A percentile compares a stretch with the other conserved stretches of the same genome.
Evolutionary conservation across 148 eudicot species (phyloP).

Genomic region (Camellia sinensis): DNA sequence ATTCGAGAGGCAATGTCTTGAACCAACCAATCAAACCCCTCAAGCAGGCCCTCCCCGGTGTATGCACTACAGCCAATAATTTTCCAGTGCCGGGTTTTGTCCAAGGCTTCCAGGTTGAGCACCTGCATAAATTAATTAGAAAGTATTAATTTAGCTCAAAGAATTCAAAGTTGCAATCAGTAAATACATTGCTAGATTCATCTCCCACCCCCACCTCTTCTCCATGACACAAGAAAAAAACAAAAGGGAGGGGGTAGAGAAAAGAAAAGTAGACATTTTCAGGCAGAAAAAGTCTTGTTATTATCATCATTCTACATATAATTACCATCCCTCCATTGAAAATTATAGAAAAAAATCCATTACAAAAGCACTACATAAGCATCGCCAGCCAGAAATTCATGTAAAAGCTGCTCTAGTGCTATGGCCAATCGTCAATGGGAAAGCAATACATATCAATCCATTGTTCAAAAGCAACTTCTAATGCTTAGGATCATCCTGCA

Average conservation of each 20-base stretch:
- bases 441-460: background rate
- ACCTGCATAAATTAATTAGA: constrained; percentile 41
- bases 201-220: background rate
- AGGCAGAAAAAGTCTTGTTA: background rate
- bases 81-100: constrained; percentile 87
- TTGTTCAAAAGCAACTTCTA: background rate
- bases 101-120: constrained; percentile 87
- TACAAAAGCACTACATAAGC: background rate
- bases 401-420: background rate
- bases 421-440: constrained; percentile 8
- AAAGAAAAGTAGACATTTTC: background rate
- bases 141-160: background rate
- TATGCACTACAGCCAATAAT: constrained; percentile 94
- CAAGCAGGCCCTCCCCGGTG: constrained; percentile 86
- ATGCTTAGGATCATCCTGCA: background rate
- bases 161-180: background rate
- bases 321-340: background rate
- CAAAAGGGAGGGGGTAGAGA: background rate
- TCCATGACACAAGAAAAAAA: constrained; percentile 1
- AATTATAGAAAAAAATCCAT: background rate
- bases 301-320: background rate
- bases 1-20: constrained; percentile 95
- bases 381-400: background rate
- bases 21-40: constrained; percentile 95
- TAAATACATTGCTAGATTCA: background rate